Evolutionary conservation across 306 rosid species (phyloP).

Genomic region (Cucumis melo): DNA sequence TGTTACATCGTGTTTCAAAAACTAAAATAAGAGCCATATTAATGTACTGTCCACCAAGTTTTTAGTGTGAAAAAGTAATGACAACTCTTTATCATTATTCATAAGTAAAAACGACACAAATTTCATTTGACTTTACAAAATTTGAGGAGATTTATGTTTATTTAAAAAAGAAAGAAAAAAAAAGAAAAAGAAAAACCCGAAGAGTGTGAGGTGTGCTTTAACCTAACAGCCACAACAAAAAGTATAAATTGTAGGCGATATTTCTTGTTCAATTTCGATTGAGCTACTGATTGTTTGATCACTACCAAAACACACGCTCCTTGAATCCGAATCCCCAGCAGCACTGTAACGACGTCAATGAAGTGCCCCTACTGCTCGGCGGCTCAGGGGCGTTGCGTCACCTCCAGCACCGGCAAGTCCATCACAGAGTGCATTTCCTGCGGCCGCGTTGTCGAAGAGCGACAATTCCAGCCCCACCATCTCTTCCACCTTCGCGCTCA

Average conservation of each 20-base stretch:
- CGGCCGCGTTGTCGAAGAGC: constrained; percentile 83
- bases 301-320: background rate
- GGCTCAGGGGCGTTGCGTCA: constrained; percentile 77
- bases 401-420: constrained; percentile 48
- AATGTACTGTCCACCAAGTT: too few species aligned
- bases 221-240: background rate
- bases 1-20: too few species aligned
- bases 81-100: too few species aligned
- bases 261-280: background rate
- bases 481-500: constrained; percentile 81
- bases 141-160: too few species aligned
- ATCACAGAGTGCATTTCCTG: constrained; percentile 86
- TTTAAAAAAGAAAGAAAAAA: too few species aligned
- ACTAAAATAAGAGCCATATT: too few species aligned
- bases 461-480: constrained; percentile 76
- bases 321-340: background rate
- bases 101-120: too few species aligned
- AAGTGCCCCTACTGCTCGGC: constrained; percentile 84
- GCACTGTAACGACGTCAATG: constrained; percentile 22
- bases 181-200: too few species aligned
- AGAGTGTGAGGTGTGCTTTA: background rate
- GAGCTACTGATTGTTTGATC: background rate
- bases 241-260: background rate
- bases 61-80: too few species aligned
- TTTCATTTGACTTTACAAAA: too few species aligned